phyloP scores from a whole-genome alignment of 257 asterid species.

The Petunia axillaris region DNA sequence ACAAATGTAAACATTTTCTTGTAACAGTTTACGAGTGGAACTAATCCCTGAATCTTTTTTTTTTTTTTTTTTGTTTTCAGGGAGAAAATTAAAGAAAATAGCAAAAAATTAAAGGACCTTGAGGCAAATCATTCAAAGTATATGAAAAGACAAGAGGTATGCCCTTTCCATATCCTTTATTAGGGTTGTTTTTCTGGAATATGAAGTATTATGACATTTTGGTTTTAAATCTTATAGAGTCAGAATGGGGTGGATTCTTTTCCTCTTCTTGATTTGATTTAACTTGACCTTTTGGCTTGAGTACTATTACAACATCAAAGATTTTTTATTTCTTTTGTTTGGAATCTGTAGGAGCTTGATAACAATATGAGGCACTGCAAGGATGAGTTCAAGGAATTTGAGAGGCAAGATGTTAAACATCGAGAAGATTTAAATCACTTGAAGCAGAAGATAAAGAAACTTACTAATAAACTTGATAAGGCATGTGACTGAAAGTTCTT shows the following conservation, averaged over 20 bases:
- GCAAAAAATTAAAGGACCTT: conserved; percentile 67
- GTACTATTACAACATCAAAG: neutral
- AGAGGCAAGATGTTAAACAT: conserved; percentile 88
- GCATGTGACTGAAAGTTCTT: conserved; percentile 37
- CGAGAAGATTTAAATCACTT: conserved; percentile 82
- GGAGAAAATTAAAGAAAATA: conserved; percentile 75
- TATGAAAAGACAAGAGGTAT: conserved; percentile 83
- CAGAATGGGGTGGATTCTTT: neutral
- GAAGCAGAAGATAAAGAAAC: conserved; percentile 85
- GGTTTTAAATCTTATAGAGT: conserved; percentile 1
- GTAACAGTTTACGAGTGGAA: neutral
- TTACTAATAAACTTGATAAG: conserved; percentile 81
- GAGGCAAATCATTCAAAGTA: conserved; percentile 75
- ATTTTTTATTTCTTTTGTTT: neutral
- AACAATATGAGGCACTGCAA: conserved; percentile 57
- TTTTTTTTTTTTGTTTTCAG: conserved; percentile 35
- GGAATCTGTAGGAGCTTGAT: conserved; percentile 68
- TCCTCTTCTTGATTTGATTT: conserved; percentile 8
- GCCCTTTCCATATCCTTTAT: neutral
- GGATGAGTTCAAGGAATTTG: conserved; percentile 91
- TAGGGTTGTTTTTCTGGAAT: neutral
- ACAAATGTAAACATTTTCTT: neutral
- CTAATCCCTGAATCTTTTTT: neutral
- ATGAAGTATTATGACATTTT: neutral
- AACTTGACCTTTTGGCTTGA: neutral